phyloP scores from a whole-genome alignment of 345 rosid species.

The Dipteronia sinensis region DNA sequence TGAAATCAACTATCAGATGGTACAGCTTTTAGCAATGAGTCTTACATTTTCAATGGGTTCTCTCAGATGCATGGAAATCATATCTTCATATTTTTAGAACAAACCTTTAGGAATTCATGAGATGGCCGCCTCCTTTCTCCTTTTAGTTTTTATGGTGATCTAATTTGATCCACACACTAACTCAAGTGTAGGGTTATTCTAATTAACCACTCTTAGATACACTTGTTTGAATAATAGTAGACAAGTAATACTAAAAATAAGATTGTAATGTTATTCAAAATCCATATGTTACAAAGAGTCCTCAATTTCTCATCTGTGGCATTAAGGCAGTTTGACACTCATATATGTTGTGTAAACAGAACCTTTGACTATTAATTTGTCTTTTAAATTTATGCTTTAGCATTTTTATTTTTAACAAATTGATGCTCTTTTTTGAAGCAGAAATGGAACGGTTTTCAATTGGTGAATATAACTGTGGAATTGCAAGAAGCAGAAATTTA shows the following conservation, averaged over 20 bases:
- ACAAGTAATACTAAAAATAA: neutral
- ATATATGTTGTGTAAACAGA: neutral
- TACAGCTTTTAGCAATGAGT: no score
- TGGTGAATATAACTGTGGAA: slow-evolving; percentile 24
- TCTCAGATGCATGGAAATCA: no score
- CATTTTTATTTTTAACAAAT: neutral
- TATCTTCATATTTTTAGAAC: no score
- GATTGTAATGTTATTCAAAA: neutral
- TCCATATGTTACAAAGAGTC: neutral
- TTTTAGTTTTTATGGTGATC: no score
- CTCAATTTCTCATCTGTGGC: no score
- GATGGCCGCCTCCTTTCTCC: no score
- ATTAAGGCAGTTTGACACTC: neutral
- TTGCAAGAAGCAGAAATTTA: slow-evolving; percentile 25
- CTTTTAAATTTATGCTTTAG: neutral
- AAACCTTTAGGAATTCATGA: no score
- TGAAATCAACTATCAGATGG: no score
- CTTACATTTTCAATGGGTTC: no score
- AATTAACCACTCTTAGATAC: neutral
- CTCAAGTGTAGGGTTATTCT: neutral
- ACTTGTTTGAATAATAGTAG: neutral
- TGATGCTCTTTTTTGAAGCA: slow-evolving; percentile 12
- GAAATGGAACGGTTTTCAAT: slow-evolving; percentile 40
- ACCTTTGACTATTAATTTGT: neutral
- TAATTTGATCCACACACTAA: neutral